A percentile compares a stretch with the other conserved stretches of the same genome.
These are phyloP conservation scores for Gossypium rotundifolium DNA, from an alignment of 345 rosid genomes.

Conservation along the genomic window DNA sequence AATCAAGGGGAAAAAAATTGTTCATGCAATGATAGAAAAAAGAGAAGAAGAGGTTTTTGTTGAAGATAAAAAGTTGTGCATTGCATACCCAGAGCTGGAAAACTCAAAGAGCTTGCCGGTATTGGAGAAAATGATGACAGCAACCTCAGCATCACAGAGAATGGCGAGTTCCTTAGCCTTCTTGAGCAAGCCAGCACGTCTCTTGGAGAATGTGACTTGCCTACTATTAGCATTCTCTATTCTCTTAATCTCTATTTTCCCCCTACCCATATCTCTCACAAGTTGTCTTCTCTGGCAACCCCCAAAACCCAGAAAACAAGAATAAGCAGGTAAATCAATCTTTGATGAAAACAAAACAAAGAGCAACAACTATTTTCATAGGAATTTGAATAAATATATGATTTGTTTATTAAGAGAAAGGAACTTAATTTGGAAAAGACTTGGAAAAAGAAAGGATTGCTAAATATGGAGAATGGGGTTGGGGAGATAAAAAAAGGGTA, in stretches of 20 bases:
- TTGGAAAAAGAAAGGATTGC: conserved; percentile 32
- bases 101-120: conserved; percentile 90
- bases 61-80: neutral
- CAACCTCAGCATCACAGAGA: conserved; percentile 92
- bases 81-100: conserved; percentile 66
- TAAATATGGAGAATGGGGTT: conserved; percentile 32
- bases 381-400: neutral
- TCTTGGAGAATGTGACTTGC: conserved; percentile 93
- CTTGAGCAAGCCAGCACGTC: conserved; percentile 84
- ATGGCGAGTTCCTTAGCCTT: conserved; percentile 85
- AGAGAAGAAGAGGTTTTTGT: neutral
- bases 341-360: neutral
- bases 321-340: neutral
- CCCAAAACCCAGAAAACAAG: neutral
- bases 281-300: neutral
- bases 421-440: conserved; percentile 25
- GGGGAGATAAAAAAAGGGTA: conserved; percentile 19
- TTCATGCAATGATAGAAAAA: neutral
- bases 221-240: conserved; percentile 94
- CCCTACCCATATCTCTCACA: conserved; percentile 65
- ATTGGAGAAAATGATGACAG: conserved; percentile 83
- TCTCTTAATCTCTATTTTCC: conserved; percentile 87
- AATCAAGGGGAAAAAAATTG: neutral
- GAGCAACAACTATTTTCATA: neutral
- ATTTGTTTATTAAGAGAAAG: neutral